A percentile compares a stretch with the other conserved stretches of the same genome.
Conservation (phyloP, 148 eudicot genomes). For the Persicaria tinctoria region DNA sequence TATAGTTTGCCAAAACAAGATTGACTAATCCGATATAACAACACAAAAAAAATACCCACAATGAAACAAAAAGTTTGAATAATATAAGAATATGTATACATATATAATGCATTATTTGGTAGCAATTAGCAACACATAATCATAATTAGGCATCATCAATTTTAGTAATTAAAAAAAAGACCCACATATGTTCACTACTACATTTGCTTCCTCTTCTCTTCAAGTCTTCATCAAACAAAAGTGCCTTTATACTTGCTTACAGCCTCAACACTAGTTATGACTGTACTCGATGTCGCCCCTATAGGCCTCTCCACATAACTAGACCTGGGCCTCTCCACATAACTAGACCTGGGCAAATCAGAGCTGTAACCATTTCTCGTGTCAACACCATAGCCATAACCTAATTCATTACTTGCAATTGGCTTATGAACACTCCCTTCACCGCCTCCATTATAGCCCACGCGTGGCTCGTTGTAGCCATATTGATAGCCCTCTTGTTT, state of each 20-base stretch:
- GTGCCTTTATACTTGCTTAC: slow-evolving; percentile 4
- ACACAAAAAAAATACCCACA: no score
- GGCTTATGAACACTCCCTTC: no score
- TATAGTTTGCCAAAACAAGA: background rate
- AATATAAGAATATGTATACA: background rate
- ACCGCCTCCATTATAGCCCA: no score
- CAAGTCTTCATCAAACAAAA: slow-evolving; percentile 2
- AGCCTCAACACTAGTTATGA: slow-evolving; percentile 6
- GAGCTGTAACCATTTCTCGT: background rate
- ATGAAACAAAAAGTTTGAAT: background rate
- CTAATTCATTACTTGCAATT: background rate
- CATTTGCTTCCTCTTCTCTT: background rate
- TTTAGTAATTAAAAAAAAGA: background rate
- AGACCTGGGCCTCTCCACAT: background rate
- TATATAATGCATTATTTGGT: background rate
- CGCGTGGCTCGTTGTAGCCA: background rate
- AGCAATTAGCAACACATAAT: background rate
- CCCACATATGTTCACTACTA: background rate
- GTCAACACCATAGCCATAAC: background rate
- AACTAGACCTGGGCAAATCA: background rate
- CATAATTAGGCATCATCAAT: background rate
- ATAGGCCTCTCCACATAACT: background rate
- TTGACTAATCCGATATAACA: background rate
- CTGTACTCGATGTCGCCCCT: background rate
- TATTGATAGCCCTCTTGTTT: background rate